A percentile compares a stretch with the other conserved stretches of the same genome.
Evolutionary conservation across 257 asterid species (phyloP).

Genomic region (Osmanthus fragrans): DNA sequence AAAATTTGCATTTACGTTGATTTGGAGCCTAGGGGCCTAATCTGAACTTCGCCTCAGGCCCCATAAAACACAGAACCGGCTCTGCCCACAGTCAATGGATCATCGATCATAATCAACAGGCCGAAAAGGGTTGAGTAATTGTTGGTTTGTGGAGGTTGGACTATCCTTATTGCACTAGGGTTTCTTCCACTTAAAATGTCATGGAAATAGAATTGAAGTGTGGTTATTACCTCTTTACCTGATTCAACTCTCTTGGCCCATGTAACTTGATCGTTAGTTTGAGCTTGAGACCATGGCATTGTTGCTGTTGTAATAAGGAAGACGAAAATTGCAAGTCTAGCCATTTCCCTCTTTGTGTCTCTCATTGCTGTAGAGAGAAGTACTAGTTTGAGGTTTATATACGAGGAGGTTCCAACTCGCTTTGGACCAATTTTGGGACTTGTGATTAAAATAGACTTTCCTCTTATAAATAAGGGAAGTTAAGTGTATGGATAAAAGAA

Average conservation of each 20-base stretch:
- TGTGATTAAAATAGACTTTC: background rate
- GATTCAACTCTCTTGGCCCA: slow-evolving; percentile 55
- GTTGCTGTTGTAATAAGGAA: slow-evolving; percentile 12
- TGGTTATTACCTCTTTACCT: slow-evolving; percentile 53
- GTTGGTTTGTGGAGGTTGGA: slow-evolving; percentile 36
- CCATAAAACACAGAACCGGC: too few species aligned
- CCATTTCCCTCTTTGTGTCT: slow-evolving; percentile 25
- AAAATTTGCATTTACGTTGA: too few species aligned
- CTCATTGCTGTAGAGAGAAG: background rate
- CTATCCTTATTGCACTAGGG: slow-evolving; percentile 52
- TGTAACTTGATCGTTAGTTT: slow-evolving; percentile 19
- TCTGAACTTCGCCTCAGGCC: too few species aligned
- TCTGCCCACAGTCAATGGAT: slow-evolving; percentile 60
- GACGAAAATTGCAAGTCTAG: background rate
- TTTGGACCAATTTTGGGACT: background rate
- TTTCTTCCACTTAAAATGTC: slow-evolving; percentile 62
- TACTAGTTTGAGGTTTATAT: slow-evolving; percentile 8
- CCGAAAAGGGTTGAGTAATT: slow-evolving; percentile 50
- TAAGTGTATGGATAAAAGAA: background rate
- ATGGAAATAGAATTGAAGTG: slow-evolving; percentile 74
- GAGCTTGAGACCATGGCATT: slow-evolving; percentile 27
- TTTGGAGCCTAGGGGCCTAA: too few species aligned
- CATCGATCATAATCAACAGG: slow-evolving; percentile 58
- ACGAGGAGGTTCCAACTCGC: background rate
- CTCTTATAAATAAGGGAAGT: background rate